A percentile compares a stretch with the other conserved stretches of the same genome.
Evolutionary conservation across 2,329 filamentous ascomycete genomes (phyloP).

Genomic region (Beauveria bassiana): DNA sequence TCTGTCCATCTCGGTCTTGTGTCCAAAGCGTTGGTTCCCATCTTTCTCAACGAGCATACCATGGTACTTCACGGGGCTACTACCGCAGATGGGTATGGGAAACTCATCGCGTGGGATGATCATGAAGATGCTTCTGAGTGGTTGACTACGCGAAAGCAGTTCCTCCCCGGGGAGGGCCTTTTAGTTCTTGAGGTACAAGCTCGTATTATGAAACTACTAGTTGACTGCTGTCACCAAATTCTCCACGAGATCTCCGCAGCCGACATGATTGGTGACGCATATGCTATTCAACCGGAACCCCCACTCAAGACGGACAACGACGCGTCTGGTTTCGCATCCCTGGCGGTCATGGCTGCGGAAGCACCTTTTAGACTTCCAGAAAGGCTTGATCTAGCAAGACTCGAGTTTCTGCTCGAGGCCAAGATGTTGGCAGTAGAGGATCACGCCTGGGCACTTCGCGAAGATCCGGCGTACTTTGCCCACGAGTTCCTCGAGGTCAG

Average conservation of each 20-base stretch:
- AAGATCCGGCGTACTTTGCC: conserved; percentile 51
- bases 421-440: conserved; percentile 38
- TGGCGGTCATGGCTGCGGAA: conserved; percentile 36
- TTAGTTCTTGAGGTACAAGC: conserved; percentile 44
- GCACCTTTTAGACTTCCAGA: conserved; percentile 45
- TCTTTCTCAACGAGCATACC: conserved; percentile 23
- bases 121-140: conserved; percentile 30
- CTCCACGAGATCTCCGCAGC: conserved; percentile 41
- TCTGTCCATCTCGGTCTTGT: conserved; percentile 23
- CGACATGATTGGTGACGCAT: conserved; percentile 20
- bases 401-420: conserved; percentile 37
- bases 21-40: conserved; percentile 17
- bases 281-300: conserved; percentile 32
- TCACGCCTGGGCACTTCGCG: conserved; percentile 46
- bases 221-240: conserved; percentile 37
- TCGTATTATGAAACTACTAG: conserved; percentile 38
- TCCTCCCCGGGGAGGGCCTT: conserved; percentile 38
- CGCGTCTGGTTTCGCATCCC: conserved; percentile 25
- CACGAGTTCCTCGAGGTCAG: conserved; percentile 32
- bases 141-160: conserved; percentile 27
- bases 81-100: conserved; percentile 26
- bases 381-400: conserved; percentile 34
- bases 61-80: conserved; percentile 28
- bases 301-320: conserved; percentile 22
- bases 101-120: conserved; percentile 25